phyloP scores from a whole-genome alignment of 345 rosid species.

The Gossypium anomalum region DNA sequence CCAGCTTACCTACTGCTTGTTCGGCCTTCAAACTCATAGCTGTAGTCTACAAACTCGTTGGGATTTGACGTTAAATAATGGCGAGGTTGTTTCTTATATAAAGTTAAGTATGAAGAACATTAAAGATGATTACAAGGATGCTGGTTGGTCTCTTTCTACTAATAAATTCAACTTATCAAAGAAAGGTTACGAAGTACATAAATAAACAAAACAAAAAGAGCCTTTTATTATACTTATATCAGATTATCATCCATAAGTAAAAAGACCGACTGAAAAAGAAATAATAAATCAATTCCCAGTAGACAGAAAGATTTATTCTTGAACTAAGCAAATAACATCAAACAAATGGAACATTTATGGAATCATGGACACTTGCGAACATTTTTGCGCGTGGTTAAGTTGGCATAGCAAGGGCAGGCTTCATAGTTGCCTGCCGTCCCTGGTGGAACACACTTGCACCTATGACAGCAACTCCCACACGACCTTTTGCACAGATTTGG shows the following conservation, averaged over 20 bases:
- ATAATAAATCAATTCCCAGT: neutral
- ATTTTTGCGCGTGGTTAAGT: slow-evolving; percentile 61
- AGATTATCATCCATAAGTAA: neutral
- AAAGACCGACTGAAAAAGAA: neutral
- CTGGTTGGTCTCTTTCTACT: too few relatives aligned
- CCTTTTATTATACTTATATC: neutral
- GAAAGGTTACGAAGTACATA: neutral
- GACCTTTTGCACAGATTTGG: slow-evolving; percentile 54
- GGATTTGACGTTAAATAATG: too few relatives aligned
- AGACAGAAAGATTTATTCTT: neutral
- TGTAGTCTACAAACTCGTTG: too few relatives aligned
- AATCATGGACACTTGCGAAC: slow-evolving; percentile 64
- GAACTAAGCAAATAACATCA: neutral
- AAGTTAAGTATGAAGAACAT: too few relatives aligned
- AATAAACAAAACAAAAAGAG: neutral
- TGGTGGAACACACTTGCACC: slow-evolving; percentile 78
- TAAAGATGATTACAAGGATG: too few relatives aligned
- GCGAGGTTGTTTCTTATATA: too few relatives aligned
- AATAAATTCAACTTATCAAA: too few relatives aligned
- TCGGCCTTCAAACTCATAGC: too few relatives aligned
- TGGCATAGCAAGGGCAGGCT: slow-evolving; percentile 59
- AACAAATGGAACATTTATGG: neutral
- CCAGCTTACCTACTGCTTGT: too few relatives aligned
- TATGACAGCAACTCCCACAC: slow-evolving; percentile 61
- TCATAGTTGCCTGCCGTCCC: slow-evolving; percentile 66